Evolutionary conservation across 805 yeast species (phyloP).

Genomic region (Peterozyma xylosa): DNA sequence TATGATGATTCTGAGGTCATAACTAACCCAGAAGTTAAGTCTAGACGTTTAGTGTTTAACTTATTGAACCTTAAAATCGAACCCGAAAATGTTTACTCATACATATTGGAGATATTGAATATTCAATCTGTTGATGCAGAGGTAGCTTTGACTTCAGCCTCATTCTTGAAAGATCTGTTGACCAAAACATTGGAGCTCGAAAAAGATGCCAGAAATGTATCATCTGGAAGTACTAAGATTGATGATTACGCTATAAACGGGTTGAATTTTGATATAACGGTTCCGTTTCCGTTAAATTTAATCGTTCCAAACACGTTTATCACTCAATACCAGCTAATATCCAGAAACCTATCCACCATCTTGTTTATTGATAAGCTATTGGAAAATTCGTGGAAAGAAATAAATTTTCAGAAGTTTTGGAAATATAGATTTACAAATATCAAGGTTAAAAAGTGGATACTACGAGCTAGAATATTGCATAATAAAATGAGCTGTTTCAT

Average conservation of each 20-base stretch:
- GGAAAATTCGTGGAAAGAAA: conserved; percentile 66
- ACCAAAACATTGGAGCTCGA: conserved; percentile 30
- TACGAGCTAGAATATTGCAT: conserved; percentile 47
- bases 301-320: conserved; percentile 63
- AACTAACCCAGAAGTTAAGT: conserved; percentile 12
- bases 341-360: conserved; percentile 61
- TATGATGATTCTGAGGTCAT: not conserved
- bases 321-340: conserved; percentile 72
- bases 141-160: conserved; percentile 36
- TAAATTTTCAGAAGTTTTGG: conserved; percentile 64
- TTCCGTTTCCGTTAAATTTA: conserved; percentile 85
- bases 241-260: conserved; percentile 40
- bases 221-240: conserved; percentile 22
- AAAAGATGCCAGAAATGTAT: conserved; percentile 9
- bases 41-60: conserved; percentile 13
- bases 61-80: conserved; percentile 30
- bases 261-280: conserved; percentile 45
- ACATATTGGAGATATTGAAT: conserved; percentile 42
- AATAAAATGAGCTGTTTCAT: conserved; percentile 49
- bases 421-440: conserved; percentile 33
- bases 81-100: conserved; percentile 27
- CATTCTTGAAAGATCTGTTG: conserved; percentile 34
- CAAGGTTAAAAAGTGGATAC: conserved; percentile 44
- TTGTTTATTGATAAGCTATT: conserved; percentile 53
- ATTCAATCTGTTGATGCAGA: conserved; percentile 50